Conservation (phyloP, 208 protist genomes). For the Leptomonas pyrrhocoris region DNA sequence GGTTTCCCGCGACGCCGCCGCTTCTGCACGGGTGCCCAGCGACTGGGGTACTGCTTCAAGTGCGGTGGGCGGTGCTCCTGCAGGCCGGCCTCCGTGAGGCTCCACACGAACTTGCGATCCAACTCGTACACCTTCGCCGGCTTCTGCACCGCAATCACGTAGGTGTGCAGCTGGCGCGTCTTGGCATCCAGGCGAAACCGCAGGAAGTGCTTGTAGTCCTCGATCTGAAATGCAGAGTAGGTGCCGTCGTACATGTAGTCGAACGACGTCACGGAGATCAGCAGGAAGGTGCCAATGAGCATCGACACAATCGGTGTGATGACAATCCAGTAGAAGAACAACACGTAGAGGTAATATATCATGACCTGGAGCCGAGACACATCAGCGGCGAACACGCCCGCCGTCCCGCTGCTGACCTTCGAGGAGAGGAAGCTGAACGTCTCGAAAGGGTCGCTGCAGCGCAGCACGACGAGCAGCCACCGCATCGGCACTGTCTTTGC, state of each 20-base stretch:
- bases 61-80: slow-evolving; percentile 64
- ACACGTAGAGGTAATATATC: slow-evolving; percentile 70
- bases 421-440: slow-evolving; percentile 63
- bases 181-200: slow-evolving; percentile 64
- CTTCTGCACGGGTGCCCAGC: slow-evolving; percentile 53
- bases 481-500: slow-evolving; percentile 27
- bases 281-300: slow-evolving; percentile 76
- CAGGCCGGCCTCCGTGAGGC: slow-evolving; percentile 23
- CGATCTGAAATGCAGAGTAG: slow-evolving; percentile 88
- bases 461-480: slow-evolving; percentile 39
- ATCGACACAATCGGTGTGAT: slow-evolving; percentile 79
- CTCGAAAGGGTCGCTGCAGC: slow-evolving; percentile 62
- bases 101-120: slow-evolving; percentile 51
- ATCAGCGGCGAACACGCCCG: slow-evolving; percentile 45
- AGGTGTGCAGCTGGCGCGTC: slow-evolving; percentile 64
- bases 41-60: slow-evolving; percentile 58
- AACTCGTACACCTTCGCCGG: slow-evolving; percentile 74
- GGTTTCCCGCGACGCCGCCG: slow-evolving; percentile 11
- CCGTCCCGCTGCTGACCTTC: slow-evolving; percentile 42
- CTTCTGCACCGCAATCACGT: slow-evolving; percentile 63
- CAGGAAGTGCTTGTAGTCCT: slow-evolving; percentile 86
- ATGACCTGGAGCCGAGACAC: slow-evolving; percentile 51
- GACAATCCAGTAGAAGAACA: slow-evolving; percentile 83
- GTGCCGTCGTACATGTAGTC: slow-evolving; percentile 80
- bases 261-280: slow-evolving; percentile 70